These are phyloP conservation scores for Trichoderma semiorbis DNA, from an alignment of 2,329 filamentous ascomycete species.

Conservation along the genomic window DNA sequence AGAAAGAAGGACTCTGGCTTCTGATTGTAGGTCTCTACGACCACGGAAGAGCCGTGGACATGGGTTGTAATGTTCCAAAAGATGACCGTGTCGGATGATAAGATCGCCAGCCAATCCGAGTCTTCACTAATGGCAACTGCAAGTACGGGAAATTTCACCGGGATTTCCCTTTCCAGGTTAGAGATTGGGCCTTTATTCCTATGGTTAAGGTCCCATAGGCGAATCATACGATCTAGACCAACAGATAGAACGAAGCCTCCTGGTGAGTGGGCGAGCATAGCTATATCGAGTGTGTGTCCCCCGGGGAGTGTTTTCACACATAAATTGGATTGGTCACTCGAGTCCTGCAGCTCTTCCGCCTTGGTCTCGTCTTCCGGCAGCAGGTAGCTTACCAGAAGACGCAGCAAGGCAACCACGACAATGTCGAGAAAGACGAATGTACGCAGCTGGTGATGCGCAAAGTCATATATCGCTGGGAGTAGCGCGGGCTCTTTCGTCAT, in stretches of 20 bases:
- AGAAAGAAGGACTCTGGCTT: constrained; percentile 65
- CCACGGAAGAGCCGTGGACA: constrained; percentile 52
- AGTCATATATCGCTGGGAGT: constrained; percentile 55
- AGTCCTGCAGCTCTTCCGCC: constrained; percentile 42
- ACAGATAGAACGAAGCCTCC: constrained; percentile 66
- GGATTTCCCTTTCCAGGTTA: constrained; percentile 39
- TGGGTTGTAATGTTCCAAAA: constrained; percentile 61
- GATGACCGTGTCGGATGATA: constrained; percentile 56
- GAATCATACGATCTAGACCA: constrained; percentile 65
- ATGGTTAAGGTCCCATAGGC: constrained; percentile 60
- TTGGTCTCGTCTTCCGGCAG: constrained; percentile 60
- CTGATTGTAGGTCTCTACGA: constrained; percentile 50
- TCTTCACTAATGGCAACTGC: constrained; percentile 62
- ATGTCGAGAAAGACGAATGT: constrained; percentile 62
- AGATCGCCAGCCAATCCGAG: constrained; percentile 63
- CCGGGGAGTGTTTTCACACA: constrained; percentile 57
- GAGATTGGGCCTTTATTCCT: constrained; percentile 38
- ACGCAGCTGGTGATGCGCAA: constrained; percentile 56
- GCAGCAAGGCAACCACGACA: constrained; percentile 60
- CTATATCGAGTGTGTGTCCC: constrained; percentile 68
- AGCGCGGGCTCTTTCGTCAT: constrained; percentile 38
- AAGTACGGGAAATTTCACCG: constrained; percentile 56
- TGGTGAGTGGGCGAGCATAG: constrained; percentile 58
- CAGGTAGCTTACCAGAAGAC: constrained; percentile 70
- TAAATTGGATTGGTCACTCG: constrained; percentile 48